Evolutionary conservation across 2,329 filamentous ascomycete genomes (phyloP).

Genomic region (Ophiostoma himal-ulmi): DNA sequence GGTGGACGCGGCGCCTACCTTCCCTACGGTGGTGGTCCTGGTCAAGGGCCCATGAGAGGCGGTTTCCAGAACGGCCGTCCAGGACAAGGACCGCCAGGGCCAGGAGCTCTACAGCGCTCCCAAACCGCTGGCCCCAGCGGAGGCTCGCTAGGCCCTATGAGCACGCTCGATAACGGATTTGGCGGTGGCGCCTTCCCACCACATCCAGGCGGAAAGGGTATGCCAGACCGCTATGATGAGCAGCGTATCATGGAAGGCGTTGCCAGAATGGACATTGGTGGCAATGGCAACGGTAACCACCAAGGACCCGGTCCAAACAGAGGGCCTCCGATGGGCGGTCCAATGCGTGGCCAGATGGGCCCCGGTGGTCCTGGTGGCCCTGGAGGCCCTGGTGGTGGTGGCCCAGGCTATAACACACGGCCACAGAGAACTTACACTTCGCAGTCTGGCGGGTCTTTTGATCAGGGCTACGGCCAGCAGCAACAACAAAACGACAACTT

Average conservation of each 20-base stretch:
- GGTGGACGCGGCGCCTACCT: conserved; percentile 37
- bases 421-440: conserved; percentile 26
- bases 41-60: conserved; percentile 35
- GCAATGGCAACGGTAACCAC: conserved; percentile 19
- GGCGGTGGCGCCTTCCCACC: conserved; percentile 40
- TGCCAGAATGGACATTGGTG: conserved; percentile 38
- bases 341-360: conserved; percentile 17
- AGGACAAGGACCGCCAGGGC: conserved; percentile 36
- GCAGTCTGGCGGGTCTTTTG: conserved; percentile 28
- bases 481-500: conserved; percentile 37
- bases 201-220: conserved; percentile 39
- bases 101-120: conserved; percentile 32
- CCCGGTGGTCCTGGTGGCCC: conserved; percentile 22
- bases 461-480: conserved; percentile 33
- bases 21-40: conserved; percentile 34
- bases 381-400: conserved; percentile 20
- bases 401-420: conserved; percentile 17
- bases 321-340: conserved; percentile 30
- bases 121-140: conserved; percentile 24
- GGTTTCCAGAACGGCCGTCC: conserved; percentile 27
- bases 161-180: conserved; percentile 34
- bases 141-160: conserved; percentile 19
- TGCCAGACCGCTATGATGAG: conserved; percentile 39
- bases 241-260: conserved; percentile 39
- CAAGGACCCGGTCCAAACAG: conserved; percentile 26